Evolutionary conservation across 2,329 filamentous ascomycete species (phyloP).

Genomic region (Xylaria hypoxylon): DNA sequence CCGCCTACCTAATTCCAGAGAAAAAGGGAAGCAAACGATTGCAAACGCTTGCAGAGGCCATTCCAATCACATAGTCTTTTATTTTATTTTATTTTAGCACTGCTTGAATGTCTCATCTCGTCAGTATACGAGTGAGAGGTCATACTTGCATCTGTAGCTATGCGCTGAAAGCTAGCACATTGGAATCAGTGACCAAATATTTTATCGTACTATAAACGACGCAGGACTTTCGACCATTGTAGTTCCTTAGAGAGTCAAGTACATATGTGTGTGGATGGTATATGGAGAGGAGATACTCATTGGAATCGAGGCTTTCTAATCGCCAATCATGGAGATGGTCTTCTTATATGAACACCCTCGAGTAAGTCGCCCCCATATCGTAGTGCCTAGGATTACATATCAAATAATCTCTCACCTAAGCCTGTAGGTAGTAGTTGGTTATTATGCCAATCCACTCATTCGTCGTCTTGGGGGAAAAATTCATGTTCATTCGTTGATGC

Average conservation of each 20-base stretch:
- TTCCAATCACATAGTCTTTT: conserved; percentile 4
- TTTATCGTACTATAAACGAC: no score
- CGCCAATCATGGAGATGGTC: neutral
- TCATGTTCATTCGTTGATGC: neutral
- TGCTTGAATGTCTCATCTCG: neutral
- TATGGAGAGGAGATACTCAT: neutral
- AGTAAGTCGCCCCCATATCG: conserved; percentile 1
- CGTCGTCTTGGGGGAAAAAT: neutral
- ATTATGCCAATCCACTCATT: neutral
- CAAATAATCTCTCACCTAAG: neutral
- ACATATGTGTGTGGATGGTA: neutral
- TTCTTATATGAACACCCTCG: neutral
- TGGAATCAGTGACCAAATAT: neutral
- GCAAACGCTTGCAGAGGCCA: neutral
- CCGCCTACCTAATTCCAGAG: conserved; percentile 3
- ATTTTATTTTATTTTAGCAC: neutral
- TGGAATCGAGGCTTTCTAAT: neutral
- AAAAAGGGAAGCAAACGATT: neutral
- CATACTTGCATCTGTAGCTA: neutral
- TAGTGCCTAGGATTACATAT: neutral
- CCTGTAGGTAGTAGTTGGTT: neutral
- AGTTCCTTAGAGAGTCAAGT: neutral
- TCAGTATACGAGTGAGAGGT: neutral
- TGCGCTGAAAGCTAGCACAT: no score
- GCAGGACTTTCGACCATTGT: neutral